phyloP scores from a whole-genome alignment of 257 asterid species.

The Nicotiana tomentosiformis region DNA sequence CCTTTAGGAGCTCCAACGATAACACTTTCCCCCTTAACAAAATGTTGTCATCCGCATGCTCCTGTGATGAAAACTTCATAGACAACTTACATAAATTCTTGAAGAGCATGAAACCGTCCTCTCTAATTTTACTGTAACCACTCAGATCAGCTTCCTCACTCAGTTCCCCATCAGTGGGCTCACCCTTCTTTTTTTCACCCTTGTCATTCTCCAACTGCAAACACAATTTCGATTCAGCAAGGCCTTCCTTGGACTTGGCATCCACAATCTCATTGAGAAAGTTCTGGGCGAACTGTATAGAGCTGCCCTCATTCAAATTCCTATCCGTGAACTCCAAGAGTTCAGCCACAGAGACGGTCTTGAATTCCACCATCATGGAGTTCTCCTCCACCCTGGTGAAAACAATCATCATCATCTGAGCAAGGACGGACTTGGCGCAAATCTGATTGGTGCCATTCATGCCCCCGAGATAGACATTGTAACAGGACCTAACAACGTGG shows the following conservation, averaged over 20 bases:
- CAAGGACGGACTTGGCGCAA: slow-evolving; percentile 94
- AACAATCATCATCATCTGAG: slow-evolving; percentile 90
- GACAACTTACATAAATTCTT: slow-evolving; percentile 96
- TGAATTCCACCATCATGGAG: slow-evolving; percentile 48
- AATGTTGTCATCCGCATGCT: slow-evolving; percentile 85
- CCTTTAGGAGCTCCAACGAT: slow-evolving; percentile 92
- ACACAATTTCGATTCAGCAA: slow-evolving; percentile 29
- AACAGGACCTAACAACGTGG: slow-evolving; percentile 87
- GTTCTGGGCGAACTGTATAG: slow-evolving; percentile 74
- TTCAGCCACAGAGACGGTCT: slow-evolving; percentile 62
- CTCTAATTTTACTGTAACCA: slow-evolving; percentile 69
- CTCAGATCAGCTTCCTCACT: slow-evolving; percentile 31
- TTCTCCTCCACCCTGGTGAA: slow-evolving; percentile 81
- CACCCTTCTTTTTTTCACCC: slow-evolving; percentile 29
- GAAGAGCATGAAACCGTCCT: slow-evolving; percentile 85
- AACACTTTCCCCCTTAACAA: slow-evolving; percentile 87
- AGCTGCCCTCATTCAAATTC: slow-evolving; percentile 86
- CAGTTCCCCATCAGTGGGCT: slow-evolving; percentile 24
- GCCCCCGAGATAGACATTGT: slow-evolving; percentile 89
- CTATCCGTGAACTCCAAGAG: slow-evolving; percentile 89
- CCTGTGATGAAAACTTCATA: slow-evolving; percentile 90
- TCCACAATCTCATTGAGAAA: slow-evolving; percentile 72
- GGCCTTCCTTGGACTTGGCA: slow-evolving; percentile 64
- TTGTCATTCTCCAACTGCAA: slow-evolving; percentile 34
- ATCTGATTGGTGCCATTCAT: slow-evolving; percentile 95